Base-by-base conservation (phyloP, 2,329 filamentous ascomycete species). In the Alternaria consortialis region DNA sequence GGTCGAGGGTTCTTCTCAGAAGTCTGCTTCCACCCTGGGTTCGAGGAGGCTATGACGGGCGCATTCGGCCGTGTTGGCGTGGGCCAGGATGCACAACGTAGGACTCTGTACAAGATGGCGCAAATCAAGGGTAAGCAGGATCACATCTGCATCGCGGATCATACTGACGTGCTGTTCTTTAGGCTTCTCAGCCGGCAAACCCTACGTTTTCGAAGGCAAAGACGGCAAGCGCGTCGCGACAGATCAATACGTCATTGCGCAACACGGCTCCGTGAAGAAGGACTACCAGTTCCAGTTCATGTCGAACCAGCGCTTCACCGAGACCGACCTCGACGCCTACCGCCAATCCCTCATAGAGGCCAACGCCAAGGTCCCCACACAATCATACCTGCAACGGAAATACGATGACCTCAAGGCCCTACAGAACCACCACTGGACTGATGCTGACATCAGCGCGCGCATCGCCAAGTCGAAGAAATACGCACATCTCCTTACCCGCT, bases 11-110 rank as follows among this genome's bases (percentile, higher is more conserved):
- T 93, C 73, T 97, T 99, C 77, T 90, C 91, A 7, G 89, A 94
- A 73, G 91, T 97, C 56, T 97, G 93, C 84, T 97, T 97, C 82
- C 94, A 94, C 69, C 95, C 95, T 11, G 90, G 90, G 4, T 97
- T 99, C 68, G 91, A 97, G 57, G 83, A 91, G 8, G 86, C 91
- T 31, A 91, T 97, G 71, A 88, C 84, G 15, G 93, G 93, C 53
- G 96, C 93, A 78, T 99, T 91, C 76, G 90, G 90, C 37, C 91
- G 95, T 53, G 88, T 98, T 66, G 91, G 90, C 64, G 87, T 97
- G 58, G 94, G 94, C 0, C 86, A 90, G 12, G 91, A 96, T 74
- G 85, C 89, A 23, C 91, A 87, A 4, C 90, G 90, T 4, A 83
- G 89, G 60, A 90, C 91, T 63, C 86, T 92, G 66, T 99, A 99